Evolutionary conservation across 73 alveolate species (phyloP).

Genomic region (Blepharisma stoltei): DNA sequence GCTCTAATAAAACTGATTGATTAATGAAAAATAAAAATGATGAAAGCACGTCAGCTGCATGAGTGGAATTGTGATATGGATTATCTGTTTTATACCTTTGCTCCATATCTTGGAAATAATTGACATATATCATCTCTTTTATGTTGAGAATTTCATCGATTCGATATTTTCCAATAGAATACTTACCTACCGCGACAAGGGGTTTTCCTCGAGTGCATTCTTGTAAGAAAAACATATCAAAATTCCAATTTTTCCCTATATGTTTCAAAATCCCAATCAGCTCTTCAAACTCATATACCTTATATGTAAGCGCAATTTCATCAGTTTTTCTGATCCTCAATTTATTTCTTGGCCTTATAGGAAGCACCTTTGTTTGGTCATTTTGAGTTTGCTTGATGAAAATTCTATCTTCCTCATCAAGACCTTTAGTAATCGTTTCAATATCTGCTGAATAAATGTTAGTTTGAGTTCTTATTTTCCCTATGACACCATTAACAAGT

Average conservation of each 20-base stretch:
- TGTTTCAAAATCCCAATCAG: constrained; percentile 4
- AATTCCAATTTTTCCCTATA: constrained; percentile 24
- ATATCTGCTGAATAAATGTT: neutral
- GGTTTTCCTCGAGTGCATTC: constrained; percentile 23
- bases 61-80: constrained; percentile 30
- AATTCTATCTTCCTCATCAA: constrained; percentile 16
- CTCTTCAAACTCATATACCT: neutral
- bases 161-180: neutral
- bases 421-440: neutral
- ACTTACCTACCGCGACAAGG: neutral
- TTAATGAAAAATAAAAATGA: neutral
- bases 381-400: neutral
- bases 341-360: no score
- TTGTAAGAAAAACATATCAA: constrained; percentile 17
- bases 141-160: neutral
- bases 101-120: neutral
- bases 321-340: no score
- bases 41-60: constrained; percentile 31
- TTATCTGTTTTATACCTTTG: neutral
- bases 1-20: neutral
- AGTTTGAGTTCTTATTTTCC: neutral
- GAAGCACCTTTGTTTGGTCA: neutral
- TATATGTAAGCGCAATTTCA: neutral
- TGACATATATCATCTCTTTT: neutral
- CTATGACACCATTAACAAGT: no score